Conservation (phyloP, 192 early-diverging fungal genomes). For the Rhizophagus sp. region DNA sequence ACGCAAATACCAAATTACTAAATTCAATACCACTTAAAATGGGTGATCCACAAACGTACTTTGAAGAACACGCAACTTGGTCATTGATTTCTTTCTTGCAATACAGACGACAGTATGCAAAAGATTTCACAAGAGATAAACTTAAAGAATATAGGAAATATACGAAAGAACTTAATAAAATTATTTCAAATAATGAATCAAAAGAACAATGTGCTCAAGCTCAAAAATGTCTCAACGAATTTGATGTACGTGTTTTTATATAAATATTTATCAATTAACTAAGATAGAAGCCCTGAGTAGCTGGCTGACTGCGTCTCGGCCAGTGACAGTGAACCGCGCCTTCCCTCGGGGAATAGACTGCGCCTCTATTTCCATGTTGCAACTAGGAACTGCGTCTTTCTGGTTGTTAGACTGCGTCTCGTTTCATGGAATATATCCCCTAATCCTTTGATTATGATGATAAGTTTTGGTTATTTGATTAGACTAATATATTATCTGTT, state of each 20-base stretch:
- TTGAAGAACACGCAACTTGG: background rate
- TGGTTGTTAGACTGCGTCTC: slow-evolving; percentile 31
- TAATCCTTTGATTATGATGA: slow-evolving; percentile 2
- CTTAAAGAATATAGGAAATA: slow-evolving; percentile 18
- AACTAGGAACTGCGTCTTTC: slow-evolving; percentile 26
- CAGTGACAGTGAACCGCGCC: slow-evolving; percentile 12
- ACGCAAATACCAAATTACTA: too few species aligned
- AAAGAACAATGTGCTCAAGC: slow-evolving; percentile 17
- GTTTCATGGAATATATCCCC: slow-evolving; percentile 30
- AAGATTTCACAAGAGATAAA: slow-evolving; percentile 24
- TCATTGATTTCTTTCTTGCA: background rate
- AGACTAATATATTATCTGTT: slow-evolving; percentile 13
- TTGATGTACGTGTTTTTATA: slow-evolving; percentile 22
- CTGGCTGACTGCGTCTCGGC: slow-evolving; percentile 15
- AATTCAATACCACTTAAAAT: background rate
- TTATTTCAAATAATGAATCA: slow-evolving; percentile 28
- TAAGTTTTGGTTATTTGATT: slow-evolving; percentile 14
- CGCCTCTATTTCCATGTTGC: slow-evolving; percentile 25
- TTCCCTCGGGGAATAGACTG: slow-evolving; percentile 28
- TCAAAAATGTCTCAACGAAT: slow-evolving; percentile 8
- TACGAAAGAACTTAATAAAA: slow-evolving; percentile 10
- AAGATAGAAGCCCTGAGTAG: slow-evolving; percentile 28
- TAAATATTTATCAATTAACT: slow-evolving; percentile 16
- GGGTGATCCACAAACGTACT: slow-evolving; percentile 3
- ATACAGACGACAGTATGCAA: slow-evolving; percentile 13